Base-by-base conservation (phyloP, 148 eudicot genomes). In the Rhododendron henanense region DNA sequence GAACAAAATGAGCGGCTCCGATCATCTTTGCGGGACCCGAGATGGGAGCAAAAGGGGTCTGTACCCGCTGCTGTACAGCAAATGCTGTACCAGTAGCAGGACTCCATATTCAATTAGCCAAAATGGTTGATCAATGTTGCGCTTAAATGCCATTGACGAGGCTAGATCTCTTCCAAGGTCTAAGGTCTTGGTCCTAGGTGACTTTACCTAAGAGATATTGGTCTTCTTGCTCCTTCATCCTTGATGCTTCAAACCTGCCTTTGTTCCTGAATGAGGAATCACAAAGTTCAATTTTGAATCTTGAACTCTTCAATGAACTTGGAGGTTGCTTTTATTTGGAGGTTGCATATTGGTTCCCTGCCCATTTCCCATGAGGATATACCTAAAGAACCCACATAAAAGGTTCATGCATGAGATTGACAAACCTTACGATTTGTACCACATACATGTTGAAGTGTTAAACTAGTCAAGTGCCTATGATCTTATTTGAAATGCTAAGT, bases 151-250 rank as follows among this genome's bases (percentile, higher is more conserved):
- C 25, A 18, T 71, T 16, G 79, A 37, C 5, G 10, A 75, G 25
- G 25, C 47, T 35, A 75, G 47, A 75, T 75, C 25, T 37, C 79
- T 39, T 37, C 44, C 39, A 74, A 15, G 21, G 44, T 74, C 45
- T 35, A 37, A 37, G 61, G 78, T 74, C 78, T 74, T 74, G 78
- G 21, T 74, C 78, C 78, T 71, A 16, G 10, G 47, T 39, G 47
- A 39, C 8, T 16, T 37, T 75, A 75, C 47, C 79, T 35, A 75
- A 37, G 79, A 37, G 48, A 75, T 74, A 37, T 75, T 75, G n/a
- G 79, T 37, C 47, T 75, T 44, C 79, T 75, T 75, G 47, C n/a
- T 75, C 48, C 79, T 75, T 16, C 47, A 75, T 75, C 79, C 47
- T 75, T 18, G 79, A 37, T 35, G 47, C 47, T 75, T 35, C 3